Conservation (phyloP, 2,329 filamentous ascomycete species). For the Diaporthe sp. region DNA sequence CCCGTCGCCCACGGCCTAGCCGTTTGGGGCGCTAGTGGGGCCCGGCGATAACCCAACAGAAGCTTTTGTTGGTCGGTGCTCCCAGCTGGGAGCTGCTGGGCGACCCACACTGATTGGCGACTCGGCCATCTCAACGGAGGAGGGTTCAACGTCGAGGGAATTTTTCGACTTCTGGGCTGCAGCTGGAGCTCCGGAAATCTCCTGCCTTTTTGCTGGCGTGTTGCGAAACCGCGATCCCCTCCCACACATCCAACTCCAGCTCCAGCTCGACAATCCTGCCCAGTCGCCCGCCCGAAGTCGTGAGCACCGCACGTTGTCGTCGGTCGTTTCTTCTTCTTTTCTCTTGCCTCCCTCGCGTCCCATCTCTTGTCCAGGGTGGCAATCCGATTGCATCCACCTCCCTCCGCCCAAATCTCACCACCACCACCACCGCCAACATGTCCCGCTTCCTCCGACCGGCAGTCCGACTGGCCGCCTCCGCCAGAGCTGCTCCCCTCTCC, state of each 20-base stretch:
- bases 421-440: conserved; percentile 50
- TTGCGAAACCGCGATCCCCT: conserved; percentile 28
- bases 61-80: conserved; percentile 39
- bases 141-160: conserved; percentile 36
- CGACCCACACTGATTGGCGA: conserved; percentile 35
- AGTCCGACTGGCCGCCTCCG: conserved; percentile 57
- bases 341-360: not conserved
- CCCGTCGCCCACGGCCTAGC: conserved; percentile 35
- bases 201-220: conserved; percentile 35
- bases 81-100: conserved; percentile 33
- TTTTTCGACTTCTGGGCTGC: conserved; percentile 31
- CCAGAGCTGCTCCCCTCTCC: conserved; percentile 46
- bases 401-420: conserved; percentile 13
- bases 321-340: conserved; percentile 4
- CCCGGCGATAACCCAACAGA: conserved; percentile 37
- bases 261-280: conserved; percentile 14
- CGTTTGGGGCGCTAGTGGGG: conserved; percentile 32
- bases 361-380: conserved; percentile 12
- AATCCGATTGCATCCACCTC: conserved; percentile 37
- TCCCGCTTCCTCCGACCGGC: conserved; percentile 63
- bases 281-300: conserved; percentile 11
- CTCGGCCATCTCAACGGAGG: conserved; percentile 36
- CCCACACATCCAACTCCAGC: conserved; percentile 8
- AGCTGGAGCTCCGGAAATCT: conserved; percentile 31
- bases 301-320: conserved; percentile 7